A percentile compares a stretch with the other conserved stretches of the same genome.
These are phyloP conservation scores for Penicillium sp. DNA, from an alignment of 2,329 filamentous ascomycete species.

Conservation along the genomic window DNA sequence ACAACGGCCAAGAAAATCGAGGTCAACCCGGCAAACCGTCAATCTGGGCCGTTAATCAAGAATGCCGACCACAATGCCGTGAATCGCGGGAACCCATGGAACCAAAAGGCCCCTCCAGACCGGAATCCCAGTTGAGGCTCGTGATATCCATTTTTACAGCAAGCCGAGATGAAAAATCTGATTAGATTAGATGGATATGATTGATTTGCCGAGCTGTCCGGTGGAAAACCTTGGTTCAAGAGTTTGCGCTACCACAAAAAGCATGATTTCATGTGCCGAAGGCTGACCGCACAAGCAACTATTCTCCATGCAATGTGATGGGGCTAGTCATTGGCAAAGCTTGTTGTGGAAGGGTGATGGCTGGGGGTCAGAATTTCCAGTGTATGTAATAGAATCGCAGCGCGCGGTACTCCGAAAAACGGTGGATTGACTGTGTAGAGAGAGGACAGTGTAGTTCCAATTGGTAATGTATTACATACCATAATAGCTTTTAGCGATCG, in stretches of 20 bases:
- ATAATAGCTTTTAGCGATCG: background rate
- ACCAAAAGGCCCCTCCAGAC: background rate
- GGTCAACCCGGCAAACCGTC: background rate
- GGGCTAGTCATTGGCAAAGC: background rate
- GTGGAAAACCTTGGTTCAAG: slow-evolving; percentile 2
- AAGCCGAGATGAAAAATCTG: slow-evolving; percentile 1
- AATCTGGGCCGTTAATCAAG: background rate
- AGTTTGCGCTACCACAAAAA: background rate
- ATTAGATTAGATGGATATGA: slow-evolving; percentile 18
- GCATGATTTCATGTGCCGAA: background rate
- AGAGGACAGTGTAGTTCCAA: background rate
- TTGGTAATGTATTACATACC: no score
- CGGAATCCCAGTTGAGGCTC: background rate
- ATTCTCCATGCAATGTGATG: background rate
- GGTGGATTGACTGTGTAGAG: background rate
- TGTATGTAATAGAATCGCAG: background rate
- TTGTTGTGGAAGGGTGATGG: background rate
- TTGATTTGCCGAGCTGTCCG: slow-evolving; percentile 6
- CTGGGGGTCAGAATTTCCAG: background rate
- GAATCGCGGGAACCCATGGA: background rate
- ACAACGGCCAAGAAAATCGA: background rate
- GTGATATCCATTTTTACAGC: no score
- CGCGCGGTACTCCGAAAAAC: background rate
- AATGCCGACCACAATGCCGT: background rate
- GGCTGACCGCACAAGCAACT: background rate